Conservation (phyloP, 331 rosid species). For the Malus hybrid region DNA sequence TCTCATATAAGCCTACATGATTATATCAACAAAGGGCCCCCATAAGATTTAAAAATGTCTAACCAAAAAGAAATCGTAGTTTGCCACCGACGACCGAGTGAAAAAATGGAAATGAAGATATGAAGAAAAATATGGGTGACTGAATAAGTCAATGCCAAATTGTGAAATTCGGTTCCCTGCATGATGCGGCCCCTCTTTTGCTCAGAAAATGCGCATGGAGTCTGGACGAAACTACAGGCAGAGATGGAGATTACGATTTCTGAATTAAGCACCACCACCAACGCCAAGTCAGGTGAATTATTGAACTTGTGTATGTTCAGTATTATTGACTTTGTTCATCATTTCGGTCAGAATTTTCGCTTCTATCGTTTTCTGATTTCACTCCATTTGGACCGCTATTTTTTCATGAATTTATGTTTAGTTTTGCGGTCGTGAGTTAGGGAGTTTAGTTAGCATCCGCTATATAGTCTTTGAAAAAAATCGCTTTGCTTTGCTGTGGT, state of each 20-base stretch:
- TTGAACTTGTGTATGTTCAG: neutral
- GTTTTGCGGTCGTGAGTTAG: no score
- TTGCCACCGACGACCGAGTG: no score
- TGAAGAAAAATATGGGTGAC: neutral
- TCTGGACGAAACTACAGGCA: neutral
- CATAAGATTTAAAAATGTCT: no score
- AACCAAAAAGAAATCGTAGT: no score
- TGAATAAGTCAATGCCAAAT: neutral
- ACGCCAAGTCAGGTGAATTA: neutral
- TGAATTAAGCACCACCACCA: neutral
- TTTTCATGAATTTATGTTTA: no score
- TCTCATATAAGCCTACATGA: no score
- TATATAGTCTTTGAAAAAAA: no score
- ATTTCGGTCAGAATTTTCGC: neutral
- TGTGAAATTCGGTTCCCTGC: neutral
- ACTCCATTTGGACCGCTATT: no score
- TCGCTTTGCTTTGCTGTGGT: neutral
- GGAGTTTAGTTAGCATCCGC: no score
- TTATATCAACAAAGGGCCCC: no score
- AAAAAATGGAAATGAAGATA: no score
- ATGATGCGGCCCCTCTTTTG: constrained; percentile 14
- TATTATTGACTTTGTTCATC: constrained; percentile 10
- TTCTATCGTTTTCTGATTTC: no score
- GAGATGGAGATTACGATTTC: neutral
- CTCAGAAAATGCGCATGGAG: neutral